Evolutionary conservation across 1,284 basidiomycete genomes (phyloP).

Genomic region (Wolfiporia cocos): DNA sequence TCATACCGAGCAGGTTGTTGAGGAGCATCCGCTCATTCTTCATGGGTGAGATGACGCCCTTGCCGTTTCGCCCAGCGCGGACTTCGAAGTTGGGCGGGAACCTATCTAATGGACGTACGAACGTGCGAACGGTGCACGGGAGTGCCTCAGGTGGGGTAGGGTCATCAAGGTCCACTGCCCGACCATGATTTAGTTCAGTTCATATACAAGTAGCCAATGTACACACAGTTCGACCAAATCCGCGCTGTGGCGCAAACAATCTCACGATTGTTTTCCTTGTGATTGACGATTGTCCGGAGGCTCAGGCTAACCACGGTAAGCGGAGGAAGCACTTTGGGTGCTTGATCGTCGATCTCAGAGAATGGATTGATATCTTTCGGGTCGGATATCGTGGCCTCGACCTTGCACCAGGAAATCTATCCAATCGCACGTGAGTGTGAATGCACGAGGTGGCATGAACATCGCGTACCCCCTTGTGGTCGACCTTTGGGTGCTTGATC

Average conservation of each 20-base stretch:
- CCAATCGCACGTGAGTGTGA: conserved; percentile 2
- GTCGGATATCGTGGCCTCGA: conserved; percentile 82
- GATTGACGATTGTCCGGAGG: conserved; percentile 90
- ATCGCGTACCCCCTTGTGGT: conserved; percentile 69
- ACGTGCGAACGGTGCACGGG: conserved; percentile 80
- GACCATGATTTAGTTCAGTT: background rate
- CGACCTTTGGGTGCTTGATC: conserved; percentile 69
- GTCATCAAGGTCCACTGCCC: conserved; percentile 84
- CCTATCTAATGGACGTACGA: conserved; percentile 88
- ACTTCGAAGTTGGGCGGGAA: conserved; percentile 87
- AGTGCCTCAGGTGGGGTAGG: conserved; percentile 84
- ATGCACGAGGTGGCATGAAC: no score
- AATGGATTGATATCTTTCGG: conserved; percentile 90
- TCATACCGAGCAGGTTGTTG: conserved; percentile 73
- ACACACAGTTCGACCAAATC: conserved; percentile 85
- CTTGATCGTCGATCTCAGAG: conserved; percentile 62
- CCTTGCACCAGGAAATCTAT: conserved; percentile 92
- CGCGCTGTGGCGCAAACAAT: conserved; percentile 83
- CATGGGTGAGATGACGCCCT: conserved; percentile 72
- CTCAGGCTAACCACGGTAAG: conserved; percentile 90
- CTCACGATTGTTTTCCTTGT: conserved; percentile 91
- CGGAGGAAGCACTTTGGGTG: conserved; percentile 83
- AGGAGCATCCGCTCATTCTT: conserved; percentile 85
- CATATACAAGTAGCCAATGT: background rate
- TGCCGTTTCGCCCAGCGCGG: conserved; percentile 54